Evolutionary conservation across 2,329 filamentous ascomycete genomes (phyloP).

Genomic region (Diaporthe vaccinii): DNA sequence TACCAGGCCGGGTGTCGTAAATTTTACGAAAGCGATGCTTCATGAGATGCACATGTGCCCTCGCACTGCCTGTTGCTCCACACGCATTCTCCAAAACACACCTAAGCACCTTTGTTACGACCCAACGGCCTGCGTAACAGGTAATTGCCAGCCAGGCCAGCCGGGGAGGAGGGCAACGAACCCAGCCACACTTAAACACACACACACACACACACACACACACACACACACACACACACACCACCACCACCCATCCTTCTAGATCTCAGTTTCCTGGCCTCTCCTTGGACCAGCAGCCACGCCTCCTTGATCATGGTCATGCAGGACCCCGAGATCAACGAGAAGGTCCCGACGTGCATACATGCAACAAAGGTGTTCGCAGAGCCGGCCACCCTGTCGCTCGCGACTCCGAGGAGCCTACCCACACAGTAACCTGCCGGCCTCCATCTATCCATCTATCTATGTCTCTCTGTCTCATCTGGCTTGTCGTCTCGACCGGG

Average conservation of each 20-base stretch:
- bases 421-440: not conserved
- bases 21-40: conserved; percentile 14
- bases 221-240: not conserved
- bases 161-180: not conserved
- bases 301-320: conserved; percentile 33
- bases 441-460: not conserved
- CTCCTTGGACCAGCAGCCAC: not conserved
- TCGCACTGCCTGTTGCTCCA: conserved; percentile 19
- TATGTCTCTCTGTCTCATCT: not conserved
- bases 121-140: not conserved
- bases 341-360: conserved; percentile 31
- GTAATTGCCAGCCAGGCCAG: not conserved
- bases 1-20: not conserved
- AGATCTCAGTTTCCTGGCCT: not conserved
- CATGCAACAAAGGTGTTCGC: conserved; percentile 31
- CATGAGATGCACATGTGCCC: conserved; percentile 1
- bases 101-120: not conserved
- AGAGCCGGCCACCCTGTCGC: conserved; percentile 19
- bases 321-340: conserved; percentile 31
- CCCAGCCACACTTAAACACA: not conserved
- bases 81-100: not conserved
- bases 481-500: conserved; percentile 2
- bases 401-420: not conserved
- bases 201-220: not conserved
- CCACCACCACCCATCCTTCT: not conserved